Percentiles rank a stretch among this genome's conserved stretches.
Evolutionary conservation across 257 asterid genomes (phyloP).

Genomic region (Gentiana straminea): DNA sequence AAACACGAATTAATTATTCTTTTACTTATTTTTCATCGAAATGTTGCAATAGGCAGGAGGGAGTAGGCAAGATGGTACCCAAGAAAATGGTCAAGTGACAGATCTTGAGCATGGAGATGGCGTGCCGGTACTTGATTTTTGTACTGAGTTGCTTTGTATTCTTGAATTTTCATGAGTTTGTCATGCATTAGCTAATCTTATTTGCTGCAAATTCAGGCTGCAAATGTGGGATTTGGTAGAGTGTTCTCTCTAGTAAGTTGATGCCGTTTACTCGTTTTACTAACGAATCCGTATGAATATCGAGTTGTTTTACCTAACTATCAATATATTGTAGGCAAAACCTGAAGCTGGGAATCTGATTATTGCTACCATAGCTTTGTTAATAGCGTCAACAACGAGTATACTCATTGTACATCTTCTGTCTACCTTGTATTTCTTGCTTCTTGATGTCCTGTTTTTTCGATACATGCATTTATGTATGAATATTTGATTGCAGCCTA

Average conservation of each 20-base stretch:
- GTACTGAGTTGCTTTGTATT: slow-evolving; percentile 2
- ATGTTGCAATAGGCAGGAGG: slow-evolving; percentile 40
- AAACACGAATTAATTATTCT: not conserved
- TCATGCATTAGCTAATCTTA: not conserved
- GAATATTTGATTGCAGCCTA: slow-evolving; percentile 39
- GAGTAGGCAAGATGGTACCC: slow-evolving; percentile 27
- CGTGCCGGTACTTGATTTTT: slow-evolving; percentile 34
- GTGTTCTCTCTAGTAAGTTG: slow-evolving; percentile 65
- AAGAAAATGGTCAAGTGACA: slow-evolving; percentile 36
- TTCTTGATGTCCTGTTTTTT: slow-evolving; percentile 1
- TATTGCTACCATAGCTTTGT: slow-evolving; percentile 58
- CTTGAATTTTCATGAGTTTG: not conserved
- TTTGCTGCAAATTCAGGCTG: slow-evolving; percentile 36
- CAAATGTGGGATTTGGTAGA: slow-evolving; percentile 68
- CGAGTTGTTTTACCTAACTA: slow-evolving; percentile 7
- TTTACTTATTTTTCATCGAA: slow-evolving; percentile 4
- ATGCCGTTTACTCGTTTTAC: slow-evolving; percentile 4
- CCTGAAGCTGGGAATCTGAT: slow-evolving; percentile 60
- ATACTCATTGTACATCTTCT: slow-evolving; percentile 50
- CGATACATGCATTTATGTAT: slow-evolving; percentile 2
- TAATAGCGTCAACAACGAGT: slow-evolving; percentile 69
- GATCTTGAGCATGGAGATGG: slow-evolving; percentile 74
- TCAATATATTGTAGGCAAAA: slow-evolving; percentile 46
- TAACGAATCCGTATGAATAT: not conserved
- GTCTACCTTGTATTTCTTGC: not conserved